Evolutionary conservation across 1,139 yeast species (phyloP).

Genomic region (Candida freyschussii): DNA sequence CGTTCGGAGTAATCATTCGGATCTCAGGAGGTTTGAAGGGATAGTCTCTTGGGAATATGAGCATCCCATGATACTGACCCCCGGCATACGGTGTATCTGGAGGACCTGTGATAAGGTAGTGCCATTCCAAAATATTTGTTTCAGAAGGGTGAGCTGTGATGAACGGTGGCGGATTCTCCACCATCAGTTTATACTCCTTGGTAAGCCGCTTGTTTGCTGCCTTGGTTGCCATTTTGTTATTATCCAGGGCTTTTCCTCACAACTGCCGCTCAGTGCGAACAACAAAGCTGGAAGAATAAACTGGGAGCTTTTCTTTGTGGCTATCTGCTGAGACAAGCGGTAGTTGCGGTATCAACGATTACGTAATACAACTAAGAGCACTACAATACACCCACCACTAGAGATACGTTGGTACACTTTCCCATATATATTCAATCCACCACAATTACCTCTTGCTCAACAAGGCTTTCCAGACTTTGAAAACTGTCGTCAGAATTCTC

Average conservation of each 20-base stretch:
- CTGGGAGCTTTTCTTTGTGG: neutral
- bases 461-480: no score
- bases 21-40: conserved; percentile 94
- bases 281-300: neutral
- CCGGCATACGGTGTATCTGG: conserved; percentile 78
- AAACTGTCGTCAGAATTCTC: no score
- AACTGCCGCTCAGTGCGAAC: no score
- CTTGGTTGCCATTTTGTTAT: conserved; percentile 45
- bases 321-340: neutral
- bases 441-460: no score
- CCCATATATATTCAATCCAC: no score
- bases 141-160: conserved; percentile 84
- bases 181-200: conserved; percentile 72
- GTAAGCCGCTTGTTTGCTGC: conserved; percentile 48
- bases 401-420: no score
- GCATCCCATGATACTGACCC: conserved; percentile 88
- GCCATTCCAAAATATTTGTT: conserved; percentile 60
- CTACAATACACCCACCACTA: neutral
- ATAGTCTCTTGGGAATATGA: conserved; percentile 79
- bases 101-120: conserved; percentile 59
- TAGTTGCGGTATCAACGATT: neutral
- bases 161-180: conserved; percentile 75
- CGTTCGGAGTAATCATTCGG: conserved; percentile 83
- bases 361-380: neutral
- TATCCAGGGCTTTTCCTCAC: no score